phyloP scores from a whole-genome alignment of 495 filamentous ascomycete genomes.

The Neohortaea acidophila region DNA sequence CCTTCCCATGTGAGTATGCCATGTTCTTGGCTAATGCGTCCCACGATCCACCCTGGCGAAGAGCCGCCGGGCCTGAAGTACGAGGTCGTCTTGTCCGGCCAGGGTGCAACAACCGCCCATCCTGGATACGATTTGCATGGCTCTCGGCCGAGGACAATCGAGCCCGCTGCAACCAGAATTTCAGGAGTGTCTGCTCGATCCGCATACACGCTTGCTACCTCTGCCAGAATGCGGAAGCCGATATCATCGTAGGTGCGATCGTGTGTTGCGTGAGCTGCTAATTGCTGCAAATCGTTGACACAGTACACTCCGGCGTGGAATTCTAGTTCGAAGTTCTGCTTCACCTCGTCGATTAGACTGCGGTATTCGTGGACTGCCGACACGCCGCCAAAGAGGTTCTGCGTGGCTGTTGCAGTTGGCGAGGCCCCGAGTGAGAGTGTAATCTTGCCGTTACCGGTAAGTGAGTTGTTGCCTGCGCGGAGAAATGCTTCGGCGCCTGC shows the following conservation, averaged over 20 bases:
- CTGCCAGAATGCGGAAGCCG: constrained; percentile 53
- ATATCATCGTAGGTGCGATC: constrained; percentile 37
- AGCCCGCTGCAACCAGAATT: constrained; percentile 55
- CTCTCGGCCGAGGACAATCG: constrained; percentile 60
- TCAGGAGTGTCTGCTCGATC: constrained; percentile 40
- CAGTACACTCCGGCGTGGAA: constrained; percentile 62
- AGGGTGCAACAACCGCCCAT: constrained; percentile 52
- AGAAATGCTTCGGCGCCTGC: constrained; percentile 13
- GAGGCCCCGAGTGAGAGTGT: constrained; percentile 67
- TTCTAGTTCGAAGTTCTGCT: constrained; percentile 37
- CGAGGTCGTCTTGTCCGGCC: constrained; percentile 7
- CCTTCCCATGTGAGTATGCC: constrained; percentile 32
- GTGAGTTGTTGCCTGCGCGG: constrained; percentile 21
- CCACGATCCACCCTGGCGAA: constrained; percentile 28
- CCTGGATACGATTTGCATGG: constrained; percentile 53
- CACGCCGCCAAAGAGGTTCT: constrained; percentile 29
- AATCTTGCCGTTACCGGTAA: constrained; percentile 28
- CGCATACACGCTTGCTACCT: constrained; percentile 58
- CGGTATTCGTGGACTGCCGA: constrained; percentile 17
- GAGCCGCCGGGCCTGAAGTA: constrained; percentile 22
- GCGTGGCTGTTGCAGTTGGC: constrained; percentile 51
- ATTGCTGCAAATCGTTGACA: constrained; percentile 66
- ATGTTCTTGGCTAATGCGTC: constrained; percentile 29
- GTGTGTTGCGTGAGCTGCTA: constrained; percentile 50
- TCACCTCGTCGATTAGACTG: constrained; percentile 18